A percentile compares a stretch with the other conserved stretches of the same genome.
Conservation (phyloP, 2,329 filamentous ascomycete species). For the Ceratocystis alfenasii region DNA sequence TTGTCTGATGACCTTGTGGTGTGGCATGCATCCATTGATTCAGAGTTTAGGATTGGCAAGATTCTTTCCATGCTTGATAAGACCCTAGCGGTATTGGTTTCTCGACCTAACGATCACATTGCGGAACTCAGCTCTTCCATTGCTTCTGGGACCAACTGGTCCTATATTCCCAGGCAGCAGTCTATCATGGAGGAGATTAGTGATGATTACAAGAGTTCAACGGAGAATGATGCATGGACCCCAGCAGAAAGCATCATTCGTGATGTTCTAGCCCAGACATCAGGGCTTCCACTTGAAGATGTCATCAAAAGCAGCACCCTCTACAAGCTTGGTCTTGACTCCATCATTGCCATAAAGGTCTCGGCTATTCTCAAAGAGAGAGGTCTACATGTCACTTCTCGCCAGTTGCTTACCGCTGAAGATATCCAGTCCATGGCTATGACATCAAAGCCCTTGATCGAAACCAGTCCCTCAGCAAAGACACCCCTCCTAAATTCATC, state of each 20-base stretch:
- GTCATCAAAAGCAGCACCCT: slow-evolving; percentile 54
- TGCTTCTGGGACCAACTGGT: neutral
- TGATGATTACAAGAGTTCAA: neutral
- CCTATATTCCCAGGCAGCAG: neutral
- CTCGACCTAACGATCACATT: slow-evolving; percentile 31
- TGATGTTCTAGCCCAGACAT: slow-evolving; percentile 43
- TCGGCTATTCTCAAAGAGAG: slow-evolving; percentile 55
- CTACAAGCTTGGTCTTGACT: slow-evolving; percentile 80
- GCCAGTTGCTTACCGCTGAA: slow-evolving; percentile 55
- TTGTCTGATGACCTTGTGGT: slow-evolving; percentile 41
- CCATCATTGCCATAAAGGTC: slow-evolving; percentile 81
- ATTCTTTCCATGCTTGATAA: slow-evolving; percentile 49
- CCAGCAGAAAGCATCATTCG: slow-evolving; percentile 33
- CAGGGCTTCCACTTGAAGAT: slow-evolving; percentile 44
- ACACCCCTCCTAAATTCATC: neutral
- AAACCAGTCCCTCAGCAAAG: neutral
- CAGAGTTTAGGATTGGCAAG: slow-evolving; percentile 37
- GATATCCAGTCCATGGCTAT: slow-evolving; percentile 42
- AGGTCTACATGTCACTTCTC: slow-evolving; percentile 52
- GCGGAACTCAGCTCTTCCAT: slow-evolving; percentile 29
- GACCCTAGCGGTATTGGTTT: slow-evolving; percentile 7
- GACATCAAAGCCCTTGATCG: neutral
- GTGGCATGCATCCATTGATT: slow-evolving; percentile 63
- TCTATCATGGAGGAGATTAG: neutral
- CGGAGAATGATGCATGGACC: slow-evolving; percentile 28